Base-by-base conservation (phyloP, 2,329 filamentous ascomycete species). In the Beauveria brongniartii region DNA sequence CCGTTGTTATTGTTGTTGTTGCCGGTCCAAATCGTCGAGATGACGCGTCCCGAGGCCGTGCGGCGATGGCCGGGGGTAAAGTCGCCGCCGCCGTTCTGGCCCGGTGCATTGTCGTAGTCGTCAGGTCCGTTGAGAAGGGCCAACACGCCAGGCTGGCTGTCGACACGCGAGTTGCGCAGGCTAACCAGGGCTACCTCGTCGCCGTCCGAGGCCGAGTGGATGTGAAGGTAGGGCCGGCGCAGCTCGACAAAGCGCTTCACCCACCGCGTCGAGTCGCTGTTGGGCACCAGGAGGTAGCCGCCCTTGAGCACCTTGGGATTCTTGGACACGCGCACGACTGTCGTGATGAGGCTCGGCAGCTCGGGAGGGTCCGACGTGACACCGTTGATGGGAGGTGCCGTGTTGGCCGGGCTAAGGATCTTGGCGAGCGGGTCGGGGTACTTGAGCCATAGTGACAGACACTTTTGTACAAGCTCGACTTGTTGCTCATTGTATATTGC, bases 221-320 rank as follows among this genome's bases (percentile, higher is more conserved):
- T 84, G 73, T 97, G 92, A 58, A 99, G 80, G 71, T 97, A 99
- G 0, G 94, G 94, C 57, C 89, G 83, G 37, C 94, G 85, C 30
- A 99, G 82, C 75, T 99, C 94, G 55, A 97, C 91, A 70, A 96
- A 97, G 47, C 93, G 87, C 67, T 92, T 91, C 30, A 94, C 83
- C 94, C 94, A 99, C 63, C 89, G 85, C 24, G 87, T 89, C 41
- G 87, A 90, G 59, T 90, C 88, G 60, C 86, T 87, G 69, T 92
- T 92, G 0, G 92, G 92, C 3, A 90, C 90, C 48, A 97, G 80
- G 18, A 99, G 82, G 72, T 94, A 95, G 18, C 92, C 92, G 18
- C 90, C 87, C 75, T 96, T 96, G 67, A 96, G 80, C 1, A 94
- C 82, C 48, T 84, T 85, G 1, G 87, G 84, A 67, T 94, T 95